Percentiles rank a stretch among this genome's conserved stretches.
Evolutionary conservation across 1,139 yeast genomes (phyloP).

Genomic region (Cylindricascospora bacillispora): DNA sequence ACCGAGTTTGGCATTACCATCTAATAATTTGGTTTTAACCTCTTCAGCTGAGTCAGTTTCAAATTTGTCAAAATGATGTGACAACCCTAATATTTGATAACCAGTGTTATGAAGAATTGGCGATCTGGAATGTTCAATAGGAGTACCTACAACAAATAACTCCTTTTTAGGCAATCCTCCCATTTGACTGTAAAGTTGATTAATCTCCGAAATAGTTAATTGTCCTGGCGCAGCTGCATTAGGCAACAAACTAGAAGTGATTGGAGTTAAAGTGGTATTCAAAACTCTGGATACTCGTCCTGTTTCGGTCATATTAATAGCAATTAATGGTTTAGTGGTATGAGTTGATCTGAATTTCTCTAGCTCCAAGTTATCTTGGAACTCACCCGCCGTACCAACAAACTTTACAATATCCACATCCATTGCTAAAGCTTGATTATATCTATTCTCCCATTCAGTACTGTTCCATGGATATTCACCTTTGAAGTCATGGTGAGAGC

Average conservation of each 20-base stretch:
- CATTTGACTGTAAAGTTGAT: constrained; percentile 42
- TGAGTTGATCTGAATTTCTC: constrained; percentile 53
- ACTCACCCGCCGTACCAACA: constrained; percentile 58
- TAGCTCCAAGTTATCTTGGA: constrained; percentile 57
- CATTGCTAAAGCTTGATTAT: constrained; percentile 49
- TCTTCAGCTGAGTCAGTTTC: constrained; percentile 57
- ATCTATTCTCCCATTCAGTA: constrained; percentile 63
- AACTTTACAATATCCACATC: constrained; percentile 72
- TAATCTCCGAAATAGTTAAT: constrained; percentile 48
- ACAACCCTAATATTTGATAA: constrained; percentile 59
- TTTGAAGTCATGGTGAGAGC: constrained; percentile 64
- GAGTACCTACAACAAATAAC: constrained; percentile 72
- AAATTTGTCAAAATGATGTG: constrained; percentile 55
- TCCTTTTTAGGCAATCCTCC: constrained; percentile 49
- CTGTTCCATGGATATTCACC: constrained; percentile 54
- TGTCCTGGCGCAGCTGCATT: constrained; percentile 70
- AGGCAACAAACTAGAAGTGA: constrained; percentile 56
- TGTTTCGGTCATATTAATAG: constrained; percentile 63
- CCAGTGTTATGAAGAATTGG: constrained; percentile 77
- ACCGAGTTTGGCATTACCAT: constrained; percentile 45
- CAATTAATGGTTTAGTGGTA: constrained; percentile 53
- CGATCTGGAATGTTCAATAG: constrained; percentile 76
- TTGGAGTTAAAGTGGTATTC: constrained; percentile 70
- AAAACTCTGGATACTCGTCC: constrained; percentile 76
- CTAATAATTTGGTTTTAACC: constrained; percentile 36